Conservation (phyloP, 2,329 filamentous ascomycete species). For the Hypocrella siamensis region DNA sequence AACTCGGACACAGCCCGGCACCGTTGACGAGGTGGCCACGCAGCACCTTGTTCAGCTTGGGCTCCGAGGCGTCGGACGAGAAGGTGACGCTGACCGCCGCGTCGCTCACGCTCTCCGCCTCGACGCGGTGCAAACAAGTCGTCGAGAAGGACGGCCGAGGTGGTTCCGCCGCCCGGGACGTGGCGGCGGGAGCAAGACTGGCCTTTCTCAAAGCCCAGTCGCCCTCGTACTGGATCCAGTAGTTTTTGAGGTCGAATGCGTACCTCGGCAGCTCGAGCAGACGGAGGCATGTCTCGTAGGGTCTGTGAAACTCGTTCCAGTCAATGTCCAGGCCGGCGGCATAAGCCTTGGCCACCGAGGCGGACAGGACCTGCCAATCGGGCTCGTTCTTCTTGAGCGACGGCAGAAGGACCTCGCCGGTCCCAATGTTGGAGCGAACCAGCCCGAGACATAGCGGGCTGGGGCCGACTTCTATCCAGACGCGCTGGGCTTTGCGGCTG, state of each 20-base stretch:
- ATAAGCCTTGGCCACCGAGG: neutral
- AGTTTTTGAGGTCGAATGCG: slow-evolving; percentile 55
- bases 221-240: slow-evolving; percentile 40
- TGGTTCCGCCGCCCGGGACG: no score
- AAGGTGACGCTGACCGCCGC: no score
- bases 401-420: slow-evolving; percentile 35
- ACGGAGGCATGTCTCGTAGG: slow-evolving; percentile 19
- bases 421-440: slow-evolving; percentile 43
- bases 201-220: slow-evolving; percentile 47
- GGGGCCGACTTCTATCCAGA: slow-evolving; percentile 33
- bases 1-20: no score
- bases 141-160: no score
- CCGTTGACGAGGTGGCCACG: no score
- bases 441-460: slow-evolving; percentile 49
- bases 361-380: slow-evolving; percentile 1
- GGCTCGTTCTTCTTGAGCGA: slow-evolving; percentile 35
- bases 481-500: neutral
- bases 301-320: slow-evolving; percentile 53
- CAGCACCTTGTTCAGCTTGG: no score
- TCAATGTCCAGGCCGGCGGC: slow-evolving; percentile 23
- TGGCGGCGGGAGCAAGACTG: no score
- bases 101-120: no score
- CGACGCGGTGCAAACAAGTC: no score
- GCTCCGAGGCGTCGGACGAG: no score
- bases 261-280: slow-evolving; percentile 52